A percentile compares a stretch with the other conserved stretches of the same genome.
phyloP scores from a whole-genome alignment of 208 protist species.

The Porcisia deanei region DNA sequence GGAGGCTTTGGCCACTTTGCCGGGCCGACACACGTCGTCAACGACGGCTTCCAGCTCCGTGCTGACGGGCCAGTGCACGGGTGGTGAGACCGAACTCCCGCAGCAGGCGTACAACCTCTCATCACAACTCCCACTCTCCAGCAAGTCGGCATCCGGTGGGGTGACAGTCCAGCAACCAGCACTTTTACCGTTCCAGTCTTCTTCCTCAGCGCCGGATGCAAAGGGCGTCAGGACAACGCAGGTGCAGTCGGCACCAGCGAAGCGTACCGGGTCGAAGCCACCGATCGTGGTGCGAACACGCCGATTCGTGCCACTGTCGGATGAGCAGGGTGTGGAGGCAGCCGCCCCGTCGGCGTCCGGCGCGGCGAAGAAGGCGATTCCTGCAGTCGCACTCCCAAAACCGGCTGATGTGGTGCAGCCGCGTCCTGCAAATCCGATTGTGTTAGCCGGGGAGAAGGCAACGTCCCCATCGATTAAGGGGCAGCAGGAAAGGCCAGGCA shows the following conservation, averaged over 20 bases:
- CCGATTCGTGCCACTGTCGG: slow-evolving; percentile 25
- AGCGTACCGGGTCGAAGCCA: slow-evolving; percentile 22
- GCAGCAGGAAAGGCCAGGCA: background rate
- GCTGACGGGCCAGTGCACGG: background rate
- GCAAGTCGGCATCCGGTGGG: background rate
- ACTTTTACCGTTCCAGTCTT: background rate
- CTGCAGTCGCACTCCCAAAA: background rate
- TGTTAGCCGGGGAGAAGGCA: background rate
- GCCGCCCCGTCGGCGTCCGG: background rate
- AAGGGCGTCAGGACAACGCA: background rate
- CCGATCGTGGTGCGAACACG: slow-evolving; percentile 32
- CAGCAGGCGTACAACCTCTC: slow-evolving; percentile 4
- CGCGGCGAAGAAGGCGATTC: background rate
- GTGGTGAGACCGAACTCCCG: slow-evolving; percentile 2
- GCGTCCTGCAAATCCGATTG: background rate
- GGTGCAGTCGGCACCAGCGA: slow-evolving; percentile 26
- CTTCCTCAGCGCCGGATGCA: background rate
- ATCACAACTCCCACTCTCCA: background rate
- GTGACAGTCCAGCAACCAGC: slow-evolving; percentile 1
- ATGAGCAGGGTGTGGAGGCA: slow-evolving; percentile 10
- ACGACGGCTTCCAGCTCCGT: background rate
- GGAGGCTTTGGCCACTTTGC: slow-evolving; percentile 22
- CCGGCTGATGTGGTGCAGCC: slow-evolving; percentile 20
- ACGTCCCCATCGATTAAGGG: background rate
- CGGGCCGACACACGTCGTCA: slow-evolving; percentile 10